Base-by-base conservation (phyloP, 805 yeast genomes). In the Yarrowia hollandica region DNA sequence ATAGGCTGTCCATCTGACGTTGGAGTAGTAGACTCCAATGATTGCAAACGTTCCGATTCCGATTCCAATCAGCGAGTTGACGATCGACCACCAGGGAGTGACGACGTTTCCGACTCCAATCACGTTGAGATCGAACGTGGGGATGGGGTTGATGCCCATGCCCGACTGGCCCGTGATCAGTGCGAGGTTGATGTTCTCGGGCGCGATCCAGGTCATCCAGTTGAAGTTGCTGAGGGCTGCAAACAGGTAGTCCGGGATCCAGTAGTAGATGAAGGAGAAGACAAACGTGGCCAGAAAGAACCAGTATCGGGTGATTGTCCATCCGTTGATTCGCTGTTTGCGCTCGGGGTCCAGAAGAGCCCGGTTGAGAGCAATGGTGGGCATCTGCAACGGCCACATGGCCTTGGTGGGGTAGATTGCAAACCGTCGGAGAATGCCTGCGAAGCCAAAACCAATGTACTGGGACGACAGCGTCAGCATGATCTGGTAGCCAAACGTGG, bases 191-290 rank as follows among this genome's bases (percentile, higher is more conserved):
- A 82, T 80, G 65, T 83, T 83, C 62, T 82, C 68, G n/a, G 73
- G 73, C 0, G 63, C 73, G 46, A 81, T 81, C 85, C 86, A 82
- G 26, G 71, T 77, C 65, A 80, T 78, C 86, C 86, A 83, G 65
- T 76, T 81, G 71, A 87, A 86, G 64, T 78, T 78, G 1, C 83
- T 77, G 50, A 86, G 76, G 1, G 83, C 88, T 19, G 75, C 73
- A 71, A 84, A 84, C 16, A 86, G 73, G 67, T 75, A 85, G 55
- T 83, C 85, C 7, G 91, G 89, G 64, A 85, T 72, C 84, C 86
- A 85, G 66, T 79, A 81, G 80, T 84, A 85, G 8, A 75, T 60
- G 64, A 84, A 83, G 26, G 78, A 70, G 15, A 69, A 67, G 15
- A 65, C 59, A 59, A 79, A 72, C 1, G 74, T 74, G 37, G 72